phyloP scores from a whole-genome alignment of 148 eudicot genomes.

The Amaranthus hypochondriacus region DNA sequence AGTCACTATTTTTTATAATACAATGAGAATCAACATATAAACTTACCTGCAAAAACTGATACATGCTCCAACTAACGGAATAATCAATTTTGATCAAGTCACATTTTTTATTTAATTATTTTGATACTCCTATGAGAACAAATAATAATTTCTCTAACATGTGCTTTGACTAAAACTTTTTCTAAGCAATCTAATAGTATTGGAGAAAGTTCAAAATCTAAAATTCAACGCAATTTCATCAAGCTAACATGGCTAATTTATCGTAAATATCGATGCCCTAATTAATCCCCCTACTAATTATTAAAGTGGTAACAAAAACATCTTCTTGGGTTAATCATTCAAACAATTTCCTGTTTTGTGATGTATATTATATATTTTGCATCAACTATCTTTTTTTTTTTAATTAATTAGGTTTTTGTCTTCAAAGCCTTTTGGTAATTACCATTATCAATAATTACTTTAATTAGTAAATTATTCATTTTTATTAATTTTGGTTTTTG shows the following conservation, averaged over 20 bases:
- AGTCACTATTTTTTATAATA: too few relatives aligned
- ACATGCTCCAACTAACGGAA: too few relatives aligned
- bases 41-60: too few relatives aligned
- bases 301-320: slow-evolving; percentile 4
- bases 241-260: slow-evolving; percentile 13
- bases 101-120: too few relatives aligned
- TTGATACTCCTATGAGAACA: too few relatives aligned
- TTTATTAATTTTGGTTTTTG: background rate
- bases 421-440: background rate
- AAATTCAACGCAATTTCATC: slow-evolving; percentile 10
- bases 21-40: too few relatives aligned
- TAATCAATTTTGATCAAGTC: too few relatives aligned
- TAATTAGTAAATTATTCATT: background rate
- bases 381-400: background rate
- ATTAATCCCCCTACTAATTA: background rate
- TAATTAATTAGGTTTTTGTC: background rate
- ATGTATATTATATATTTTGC: background rate
- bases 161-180: too few relatives aligned
- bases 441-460: background rate
- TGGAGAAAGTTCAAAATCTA: background rate
- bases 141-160: too few relatives aligned
- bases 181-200: too few relatives aligned
- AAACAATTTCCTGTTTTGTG: slow-evolving; percentile 1
- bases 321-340: slow-evolving; percentile 19
- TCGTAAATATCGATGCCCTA: slow-evolving; percentile 13